phyloP scores from a whole-genome alignment of 495 filamentous ascomycete species.

The Acidiella bohemica region DNA sequence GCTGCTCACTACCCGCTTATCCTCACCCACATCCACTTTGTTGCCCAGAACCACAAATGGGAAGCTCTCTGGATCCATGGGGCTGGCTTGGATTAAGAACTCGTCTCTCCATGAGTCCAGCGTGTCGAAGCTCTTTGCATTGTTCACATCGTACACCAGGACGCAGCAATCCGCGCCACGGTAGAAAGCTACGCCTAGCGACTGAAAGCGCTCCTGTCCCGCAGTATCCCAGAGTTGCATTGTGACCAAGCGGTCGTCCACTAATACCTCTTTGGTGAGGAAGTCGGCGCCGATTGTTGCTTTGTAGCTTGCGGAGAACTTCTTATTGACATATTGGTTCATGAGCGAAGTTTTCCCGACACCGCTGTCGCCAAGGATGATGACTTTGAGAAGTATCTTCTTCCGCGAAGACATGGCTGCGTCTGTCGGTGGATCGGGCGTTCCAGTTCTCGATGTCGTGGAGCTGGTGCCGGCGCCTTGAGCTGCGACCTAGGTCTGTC shows the following conservation, averaged over 20 bases:
- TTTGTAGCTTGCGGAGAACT: slow-evolving; percentile 99
- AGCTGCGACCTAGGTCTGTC: too few relatives aligned
- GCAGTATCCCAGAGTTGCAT: slow-evolving; percentile 99
- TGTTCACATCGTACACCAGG: slow-evolving; percentile 96
- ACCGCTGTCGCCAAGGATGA: slow-evolving; percentile 95
- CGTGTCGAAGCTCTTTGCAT: slow-evolving; percentile 96
- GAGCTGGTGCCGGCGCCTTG: neutral
- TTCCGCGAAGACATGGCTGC: slow-evolving; percentile 78
- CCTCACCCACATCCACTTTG: slow-evolving; percentile 98
- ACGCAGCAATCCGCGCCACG: slow-evolving; percentile 98
- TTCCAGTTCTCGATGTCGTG: neutral
- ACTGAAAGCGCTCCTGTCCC: slow-evolving; percentile 95
- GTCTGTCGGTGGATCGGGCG: neutral
- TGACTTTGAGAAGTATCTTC: slow-evolving; percentile 97
- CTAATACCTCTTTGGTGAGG: slow-evolving; percentile 92
- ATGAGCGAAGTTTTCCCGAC: slow-evolving; percentile 99
- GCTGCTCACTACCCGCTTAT: slow-evolving; percentile 84
- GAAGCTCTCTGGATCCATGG: slow-evolving; percentile 92
- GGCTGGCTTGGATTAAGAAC: slow-evolving; percentile 94
- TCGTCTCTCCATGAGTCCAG: slow-evolving; percentile 98
- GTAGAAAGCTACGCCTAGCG: slow-evolving; percentile 95
- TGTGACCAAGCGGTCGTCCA: slow-evolving; percentile 92
- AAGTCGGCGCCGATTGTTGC: slow-evolving; percentile 98
- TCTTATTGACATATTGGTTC: slow-evolving; percentile 99
- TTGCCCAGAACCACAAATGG: slow-evolving; percentile 97